Conservation (phyloP, 2,329 filamentous ascomycete genomes). For the Fusarium irregulare region DNA sequence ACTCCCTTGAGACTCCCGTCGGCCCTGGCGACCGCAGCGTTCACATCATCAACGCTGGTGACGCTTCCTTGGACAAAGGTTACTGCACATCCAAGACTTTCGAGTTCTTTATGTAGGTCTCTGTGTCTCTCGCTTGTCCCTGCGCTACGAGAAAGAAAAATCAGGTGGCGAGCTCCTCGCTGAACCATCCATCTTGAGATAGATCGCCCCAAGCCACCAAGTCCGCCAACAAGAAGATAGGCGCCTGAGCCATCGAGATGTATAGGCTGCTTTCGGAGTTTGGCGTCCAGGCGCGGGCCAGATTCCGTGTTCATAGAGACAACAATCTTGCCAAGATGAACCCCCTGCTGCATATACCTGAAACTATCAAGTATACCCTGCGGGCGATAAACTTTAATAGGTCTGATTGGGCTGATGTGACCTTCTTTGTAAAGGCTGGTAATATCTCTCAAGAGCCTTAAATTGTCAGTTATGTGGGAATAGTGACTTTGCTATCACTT, state of each 20-base stretch:
- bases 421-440: not conserved
- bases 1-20: not conserved
- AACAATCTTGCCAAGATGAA: slow-evolving; percentile 7
- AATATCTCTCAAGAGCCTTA: not conserved
- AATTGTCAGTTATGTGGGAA: not conserved
- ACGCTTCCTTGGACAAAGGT: slow-evolving; percentile 5
- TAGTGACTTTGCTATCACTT: not conserved
- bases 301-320: not conserved
- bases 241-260: not conserved
- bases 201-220: not conserved
- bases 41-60: not conserved
- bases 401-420: not conserved
- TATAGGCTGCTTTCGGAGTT: not conserved
- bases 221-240: not conserved
- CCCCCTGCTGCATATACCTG: slow-evolving; percentile 4
- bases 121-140: not conserved
- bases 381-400: not conserved
- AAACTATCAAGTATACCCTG: slow-evolving; percentile 1
- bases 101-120: not conserved
- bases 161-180: not conserved
- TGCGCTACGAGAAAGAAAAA: slow-evolving; percentile 6
- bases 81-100: not conserved
- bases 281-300: not conserved
- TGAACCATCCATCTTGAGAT: slow-evolving; percentile 7
- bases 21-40: not conserved